Conservation (phyloP, 1,284 basidiomycete genomes). For the Golubevia sp. region DNA sequence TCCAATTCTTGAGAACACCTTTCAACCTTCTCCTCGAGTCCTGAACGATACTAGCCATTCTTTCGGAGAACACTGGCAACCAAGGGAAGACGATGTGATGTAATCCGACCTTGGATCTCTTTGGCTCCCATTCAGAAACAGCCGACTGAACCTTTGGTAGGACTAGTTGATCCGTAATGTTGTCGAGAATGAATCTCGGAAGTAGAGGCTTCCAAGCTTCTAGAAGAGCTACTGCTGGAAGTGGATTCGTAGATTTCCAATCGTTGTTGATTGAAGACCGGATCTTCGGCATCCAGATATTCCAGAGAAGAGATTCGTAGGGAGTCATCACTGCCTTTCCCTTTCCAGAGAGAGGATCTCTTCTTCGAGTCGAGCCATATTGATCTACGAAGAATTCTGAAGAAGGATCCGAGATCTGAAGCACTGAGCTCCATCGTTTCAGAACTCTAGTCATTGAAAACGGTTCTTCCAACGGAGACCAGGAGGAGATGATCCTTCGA, state of each 20-base stretch:
- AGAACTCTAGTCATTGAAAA: too few relatives aligned
- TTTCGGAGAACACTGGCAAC: conserved; percentile 82
- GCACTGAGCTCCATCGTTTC: too few relatives aligned
- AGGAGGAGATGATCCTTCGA: too few relatives aligned
- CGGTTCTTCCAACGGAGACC: too few relatives aligned
- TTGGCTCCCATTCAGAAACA: conserved; percentile 72
- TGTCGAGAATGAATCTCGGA: conserved; percentile 89
- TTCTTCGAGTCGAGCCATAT: too few relatives aligned
- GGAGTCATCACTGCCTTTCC: conserved; percentile 57
- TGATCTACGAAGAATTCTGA: too few relatives aligned
- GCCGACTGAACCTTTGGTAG: conserved; percentile 86
- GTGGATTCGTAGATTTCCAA: conserved; percentile 78
- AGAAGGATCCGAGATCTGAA: too few relatives aligned
- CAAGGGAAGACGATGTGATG: conserved; percentile 91
- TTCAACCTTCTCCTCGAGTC: conserved; percentile 85
- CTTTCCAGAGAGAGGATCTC: too few relatives aligned
- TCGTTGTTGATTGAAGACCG: conserved; percentile 77
- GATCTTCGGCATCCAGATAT: conserved; percentile 23
- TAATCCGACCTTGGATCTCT: conserved; percentile 62
- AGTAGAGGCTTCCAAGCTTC: conserved; percentile 86
- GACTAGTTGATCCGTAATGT: conserved; percentile 91
- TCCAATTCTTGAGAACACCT: conserved; percentile 78
- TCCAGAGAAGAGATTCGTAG: conserved; percentile 35
- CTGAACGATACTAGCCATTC: conserved; percentile 75
- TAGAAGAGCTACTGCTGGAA: conserved; percentile 78